Conservation (phyloP, 495 filamentous ascomycete genomes). For the Lepraria neglecta region DNA sequence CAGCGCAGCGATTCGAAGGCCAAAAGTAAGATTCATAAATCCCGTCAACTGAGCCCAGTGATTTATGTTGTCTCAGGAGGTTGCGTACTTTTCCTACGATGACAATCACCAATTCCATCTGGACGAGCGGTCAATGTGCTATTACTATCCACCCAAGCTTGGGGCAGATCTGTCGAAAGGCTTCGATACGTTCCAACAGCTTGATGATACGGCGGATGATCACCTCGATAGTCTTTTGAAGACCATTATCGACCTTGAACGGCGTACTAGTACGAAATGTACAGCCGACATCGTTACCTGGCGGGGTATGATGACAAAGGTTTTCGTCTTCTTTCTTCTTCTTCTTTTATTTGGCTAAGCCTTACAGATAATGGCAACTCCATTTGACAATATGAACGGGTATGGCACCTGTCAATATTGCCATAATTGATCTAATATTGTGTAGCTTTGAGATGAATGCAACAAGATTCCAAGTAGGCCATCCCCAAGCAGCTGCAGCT, state of each 20-base stretch:
- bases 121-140: constrained; percentile 70
- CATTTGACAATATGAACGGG: constrained; percentile 77
- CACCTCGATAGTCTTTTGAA: constrained; percentile 80
- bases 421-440: constrained; percentile 14
- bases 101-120: constrained; percentile 66
- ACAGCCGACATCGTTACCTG: constrained; percentile 83
- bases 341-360: not conserved
- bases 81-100: constrained; percentile 87
- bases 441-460: constrained; percentile 92
- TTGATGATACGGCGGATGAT: constrained; percentile 75
- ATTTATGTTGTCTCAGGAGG: constrained; percentile 55
- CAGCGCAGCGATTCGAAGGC: constrained; percentile 59
- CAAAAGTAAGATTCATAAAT: constrained; percentile 46
- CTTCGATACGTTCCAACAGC: constrained; percentile 74
- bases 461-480: constrained; percentile 74
- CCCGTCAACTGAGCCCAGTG: not conserved
- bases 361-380: constrained; percentile 72
- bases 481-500: constrained; percentile 2
- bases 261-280: constrained; percentile 55
- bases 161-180: constrained; percentile 68
- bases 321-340: constrained; percentile 30
- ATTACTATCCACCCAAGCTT: constrained; percentile 77
- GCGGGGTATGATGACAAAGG: constrained; percentile 99
- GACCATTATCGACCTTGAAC: constrained; percentile 67
- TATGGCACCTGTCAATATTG: constrained; percentile 33